phyloP scores from a whole-genome alignment of 73 alveolate species.

The Tetrahymena malaccensis region DNA sequence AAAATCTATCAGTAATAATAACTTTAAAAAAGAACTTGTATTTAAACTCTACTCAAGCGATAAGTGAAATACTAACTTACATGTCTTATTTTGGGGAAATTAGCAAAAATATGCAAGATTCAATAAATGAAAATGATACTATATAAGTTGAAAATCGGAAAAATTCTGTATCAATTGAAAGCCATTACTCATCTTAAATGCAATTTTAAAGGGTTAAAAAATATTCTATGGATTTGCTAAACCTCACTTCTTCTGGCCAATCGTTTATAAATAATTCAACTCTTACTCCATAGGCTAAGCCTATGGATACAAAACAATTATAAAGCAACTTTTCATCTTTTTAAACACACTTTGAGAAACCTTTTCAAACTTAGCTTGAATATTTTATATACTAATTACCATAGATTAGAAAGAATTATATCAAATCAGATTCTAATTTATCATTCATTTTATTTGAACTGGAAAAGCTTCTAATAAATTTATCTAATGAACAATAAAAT shows the following conservation, averaged over 20 bases:
- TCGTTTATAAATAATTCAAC: neutral
- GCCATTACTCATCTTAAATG: neutral
- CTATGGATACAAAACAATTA: neutral
- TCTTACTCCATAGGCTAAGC: neutral
- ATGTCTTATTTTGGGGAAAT: neutral
- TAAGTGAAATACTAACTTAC: neutral
- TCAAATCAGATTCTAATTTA: neutral
- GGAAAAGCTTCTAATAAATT: neutral
- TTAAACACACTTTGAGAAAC: neutral
- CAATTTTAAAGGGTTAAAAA: neutral
- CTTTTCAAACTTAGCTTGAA: neutral
- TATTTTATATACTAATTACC: neutral
- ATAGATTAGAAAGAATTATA: neutral
- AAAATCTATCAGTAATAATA: no score
- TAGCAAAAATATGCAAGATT: neutral
- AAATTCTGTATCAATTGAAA: neutral
- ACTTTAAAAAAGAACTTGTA: neutral
- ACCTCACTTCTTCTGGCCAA: neutral
- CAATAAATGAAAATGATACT: neutral
- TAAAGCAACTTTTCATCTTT: neutral
- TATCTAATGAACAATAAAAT: neutral
- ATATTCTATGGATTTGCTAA: neutral
- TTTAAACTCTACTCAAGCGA: no score
- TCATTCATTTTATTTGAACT: neutral
- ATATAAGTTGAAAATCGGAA: neutral